phyloP scores from a whole-genome alignment of 768 basidiomycete genomes.

The Gelatoporia subvermispora region DNA sequence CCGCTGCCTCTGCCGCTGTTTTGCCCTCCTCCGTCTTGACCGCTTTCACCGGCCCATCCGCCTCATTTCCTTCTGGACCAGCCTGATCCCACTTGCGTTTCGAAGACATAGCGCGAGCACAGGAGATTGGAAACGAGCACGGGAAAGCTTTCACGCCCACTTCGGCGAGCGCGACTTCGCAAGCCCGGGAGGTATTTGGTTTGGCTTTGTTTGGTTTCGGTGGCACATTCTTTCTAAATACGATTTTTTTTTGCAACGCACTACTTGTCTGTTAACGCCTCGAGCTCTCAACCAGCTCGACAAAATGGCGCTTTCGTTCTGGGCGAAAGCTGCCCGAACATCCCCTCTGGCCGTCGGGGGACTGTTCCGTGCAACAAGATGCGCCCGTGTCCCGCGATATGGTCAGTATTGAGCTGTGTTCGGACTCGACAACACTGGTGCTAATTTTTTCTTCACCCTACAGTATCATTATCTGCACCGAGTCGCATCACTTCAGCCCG shows the following conservation, averaged over 20 bases:
- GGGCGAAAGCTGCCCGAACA: conserved; percentile 2
- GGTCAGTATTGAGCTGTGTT: too few species aligned
- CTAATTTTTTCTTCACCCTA: conserved; percentile 3
- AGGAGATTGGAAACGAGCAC: neutral
- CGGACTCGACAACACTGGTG: neutral
- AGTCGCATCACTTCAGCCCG: too few species aligned
- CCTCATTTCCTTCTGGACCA: conserved; percentile 48
- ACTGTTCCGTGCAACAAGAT: conserved; percentile 2
- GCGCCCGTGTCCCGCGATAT: neutral
- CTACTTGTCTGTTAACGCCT: neutral
- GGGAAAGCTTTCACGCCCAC: neutral
- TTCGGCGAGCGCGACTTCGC: too few species aligned
- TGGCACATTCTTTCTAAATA: neutral
- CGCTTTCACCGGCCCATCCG: conserved; percentile 36
- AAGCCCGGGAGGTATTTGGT: neutral
- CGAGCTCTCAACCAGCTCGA: conserved; percentile 5
- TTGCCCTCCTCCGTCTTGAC: conserved; percentile 49
- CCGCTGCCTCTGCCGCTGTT: conserved; percentile 65
- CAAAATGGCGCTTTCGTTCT: conserved; percentile 3
- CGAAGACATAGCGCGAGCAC: conserved; percentile 44
- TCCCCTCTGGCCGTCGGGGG: neutral
- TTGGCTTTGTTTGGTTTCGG: conserved; percentile 4
- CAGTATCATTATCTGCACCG: neutral
- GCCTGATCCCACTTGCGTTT: conserved; percentile 81
- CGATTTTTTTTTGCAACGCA: conserved; percentile 3